Evolutionary conservation across 169 alveolate species (phyloP), one percentile per base, ranked within the genome.

Genomic region (Babesia gibsoni): DNA sequence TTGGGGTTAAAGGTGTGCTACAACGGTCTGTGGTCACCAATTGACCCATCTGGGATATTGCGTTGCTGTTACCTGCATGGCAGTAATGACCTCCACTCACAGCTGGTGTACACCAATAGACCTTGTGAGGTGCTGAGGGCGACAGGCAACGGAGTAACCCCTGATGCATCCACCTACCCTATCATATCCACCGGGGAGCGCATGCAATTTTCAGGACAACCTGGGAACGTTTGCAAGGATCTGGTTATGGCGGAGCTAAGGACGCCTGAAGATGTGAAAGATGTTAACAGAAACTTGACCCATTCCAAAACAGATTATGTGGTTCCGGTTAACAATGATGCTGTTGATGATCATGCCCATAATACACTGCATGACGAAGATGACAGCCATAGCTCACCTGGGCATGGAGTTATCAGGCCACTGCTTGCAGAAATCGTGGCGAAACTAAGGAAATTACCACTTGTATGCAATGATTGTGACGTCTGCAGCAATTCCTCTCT

Each of bases 401-500:
- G 33, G 12, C 43, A 1, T 4, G 6, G 25, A 45, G 41, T 59
- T 14, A 32, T 37, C n/a, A 36, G 36, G 32, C 68, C 36, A 2
- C 49, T 73, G 56, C 23, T 66, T 16, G 69, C 33, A 3, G 16
- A 54, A 25, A 29, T 73, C n/a, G 37, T 46, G 16, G 9, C 22
- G 6, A 35, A 73, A 22, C 61, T 73, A 16, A 32, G 25, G 33
- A 29, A 63, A 18, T 20, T 73, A 2, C 58, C 65, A 32, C 48
- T 63, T 14, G 48, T 22, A 6, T 57, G 69, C 30, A 67, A 50
- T 36, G 58, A 39, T 0, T 73, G 84, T 29, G 84, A 73, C 22
- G 20, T 36, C 10, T 73, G 84, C 52, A 12, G 68, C 7, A 18
- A 56, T 23, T 29, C 18, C 64, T 67, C 67, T 22, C 5, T 14